phyloP scores from a whole-genome alignment of 495 filamentous ascomycete genomes.

The Lichina pygmaea region DNA sequence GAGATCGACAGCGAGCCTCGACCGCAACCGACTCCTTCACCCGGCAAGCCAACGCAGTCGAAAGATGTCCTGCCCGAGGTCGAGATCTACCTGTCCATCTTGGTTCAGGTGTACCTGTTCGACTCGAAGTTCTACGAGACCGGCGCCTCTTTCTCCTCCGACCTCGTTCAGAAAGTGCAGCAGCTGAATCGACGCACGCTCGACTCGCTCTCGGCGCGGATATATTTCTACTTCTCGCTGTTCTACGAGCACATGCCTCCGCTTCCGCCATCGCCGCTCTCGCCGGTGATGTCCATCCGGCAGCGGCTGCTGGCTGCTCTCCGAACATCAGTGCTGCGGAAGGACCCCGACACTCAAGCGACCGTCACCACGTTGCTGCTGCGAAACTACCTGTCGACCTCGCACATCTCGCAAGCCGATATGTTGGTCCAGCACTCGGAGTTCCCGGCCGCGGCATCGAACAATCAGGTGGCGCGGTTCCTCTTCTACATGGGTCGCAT shows the following conservation, averaged over 20 bases:
- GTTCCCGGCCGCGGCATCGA: constrained; percentile 77
- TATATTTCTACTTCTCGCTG: constrained; percentile 91
- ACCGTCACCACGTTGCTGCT: constrained; percentile 83
- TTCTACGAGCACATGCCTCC: constrained; percentile 78
- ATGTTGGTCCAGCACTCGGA: constrained; percentile 81
- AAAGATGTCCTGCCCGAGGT: constrained; percentile 73
- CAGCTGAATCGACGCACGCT: constrained; percentile 76
- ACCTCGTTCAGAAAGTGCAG: constrained; percentile 61
- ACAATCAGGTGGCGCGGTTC: constrained; percentile 92
- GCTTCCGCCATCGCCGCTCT: constrained; percentile 61
- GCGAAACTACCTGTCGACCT: constrained; percentile 86
- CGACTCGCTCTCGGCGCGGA: constrained; percentile 76
- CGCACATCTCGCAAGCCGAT: constrained; percentile 91
- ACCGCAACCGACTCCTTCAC: constrained; percentile 8
- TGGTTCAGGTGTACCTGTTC: constrained; percentile 70
- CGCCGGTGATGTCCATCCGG: constrained; percentile 61
- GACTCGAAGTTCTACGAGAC: constrained; percentile 54
- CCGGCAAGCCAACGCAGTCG: constrained; percentile 9
- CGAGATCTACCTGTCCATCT: constrained; percentile 72
- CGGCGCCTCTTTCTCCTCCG: constrained; percentile 60
- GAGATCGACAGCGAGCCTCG: constrained; percentile 43
- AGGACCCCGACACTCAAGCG: constrained; percentile 88
- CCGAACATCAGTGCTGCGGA: constrained; percentile 75
- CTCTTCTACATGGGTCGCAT: constrained; percentile 90
- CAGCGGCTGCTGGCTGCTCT: constrained; percentile 68